phyloP scores from a whole-genome alignment of 495 filamentous ascomycete species.

The Daldinia loculata region DNA sequence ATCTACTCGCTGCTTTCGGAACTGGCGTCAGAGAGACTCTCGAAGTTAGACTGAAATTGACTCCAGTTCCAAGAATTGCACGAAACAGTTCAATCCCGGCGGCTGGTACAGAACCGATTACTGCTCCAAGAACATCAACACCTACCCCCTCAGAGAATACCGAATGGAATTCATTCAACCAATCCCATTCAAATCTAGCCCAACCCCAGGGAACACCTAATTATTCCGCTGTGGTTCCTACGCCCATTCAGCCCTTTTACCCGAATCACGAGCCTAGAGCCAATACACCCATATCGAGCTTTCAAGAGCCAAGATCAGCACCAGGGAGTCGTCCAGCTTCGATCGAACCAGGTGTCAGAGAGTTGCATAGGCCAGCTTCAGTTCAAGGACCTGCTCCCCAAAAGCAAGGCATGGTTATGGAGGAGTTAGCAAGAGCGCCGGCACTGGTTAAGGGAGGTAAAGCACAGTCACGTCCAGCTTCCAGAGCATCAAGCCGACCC shows the following conservation, averaged over 20 bases:
- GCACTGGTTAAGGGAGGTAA: slow-evolving; percentile 27
- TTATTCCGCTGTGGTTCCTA: slow-evolving; percentile 32
- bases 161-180: slow-evolving; percentile 62
- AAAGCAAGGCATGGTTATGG: slow-evolving; percentile 21
- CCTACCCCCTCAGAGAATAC: slow-evolving; percentile 47
- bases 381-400: slow-evolving; percentile 16
- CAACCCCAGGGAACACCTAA: slow-evolving; percentile 33
- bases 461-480: slow-evolving; percentile 53
- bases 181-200: slow-evolving; percentile 51
- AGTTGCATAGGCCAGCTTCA: slow-evolving; percentile 7
- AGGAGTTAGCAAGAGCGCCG: slow-evolving; percentile 27
- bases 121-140: slow-evolving; percentile 31
- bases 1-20: slow-evolving; percentile 80
- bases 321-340: slow-evolving; percentile 37
- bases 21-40: slow-evolving; percentile 87
- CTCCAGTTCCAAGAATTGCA: slow-evolving; percentile 77
- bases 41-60: slow-evolving; percentile 90
- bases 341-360: slow-evolving; percentile 29
- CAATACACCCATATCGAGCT: slow-evolving; percentile 8
- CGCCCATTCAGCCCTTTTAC: slow-evolving; percentile 33
- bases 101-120: slow-evolving; percentile 39
- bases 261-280: slow-evolving; percentile 29
- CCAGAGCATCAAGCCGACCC: slow-evolving; percentile 51
- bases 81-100: slow-evolving; percentile 67
- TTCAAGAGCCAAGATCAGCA: slow-evolving; percentile 17